phyloP scores from a whole-genome alignment of 306 rosid species.

The Ochetophila trinervis region DNA sequence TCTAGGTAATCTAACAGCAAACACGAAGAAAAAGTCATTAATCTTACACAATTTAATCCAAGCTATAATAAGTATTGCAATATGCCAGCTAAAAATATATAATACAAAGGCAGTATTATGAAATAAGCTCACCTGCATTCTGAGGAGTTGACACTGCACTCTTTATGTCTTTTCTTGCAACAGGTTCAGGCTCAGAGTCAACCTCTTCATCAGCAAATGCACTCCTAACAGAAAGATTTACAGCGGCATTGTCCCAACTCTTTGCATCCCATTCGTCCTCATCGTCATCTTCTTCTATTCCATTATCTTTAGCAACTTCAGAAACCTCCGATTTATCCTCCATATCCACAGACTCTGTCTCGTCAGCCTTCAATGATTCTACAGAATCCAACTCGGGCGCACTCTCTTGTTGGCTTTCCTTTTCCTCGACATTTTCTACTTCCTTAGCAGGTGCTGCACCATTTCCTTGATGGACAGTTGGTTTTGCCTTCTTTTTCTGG shows the following conservation, averaged over 20 bases:
- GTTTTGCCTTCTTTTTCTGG: constrained; percentile 69
- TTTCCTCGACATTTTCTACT: constrained; percentile 49
- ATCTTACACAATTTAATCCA: not conserved
- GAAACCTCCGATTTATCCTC: constrained; percentile 56
- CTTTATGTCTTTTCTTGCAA: constrained; percentile 44
- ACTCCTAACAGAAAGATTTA: constrained; percentile 52
- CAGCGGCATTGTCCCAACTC: constrained; percentile 86
- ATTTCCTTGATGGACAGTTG: constrained; percentile 47
- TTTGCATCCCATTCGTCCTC: constrained; percentile 96
- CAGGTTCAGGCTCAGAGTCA: constrained; percentile 58
- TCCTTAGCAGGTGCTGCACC: constrained; percentile 47
- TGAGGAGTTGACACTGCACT: constrained; percentile 30
- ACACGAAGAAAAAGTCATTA: not conserved
- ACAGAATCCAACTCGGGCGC: constrained; percentile 31
- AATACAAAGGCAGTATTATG: not conserved
- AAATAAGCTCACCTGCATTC: constrained; percentile 39
- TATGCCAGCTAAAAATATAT: constrained; percentile 3
- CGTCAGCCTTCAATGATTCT: constrained; percentile 64
- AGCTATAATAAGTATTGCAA: not conserved
- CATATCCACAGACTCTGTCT: constrained; percentile 35
- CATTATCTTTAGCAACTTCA: constrained; percentile 57
- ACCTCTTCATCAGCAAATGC: constrained; percentile 93
- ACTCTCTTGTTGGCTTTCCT: constrained; percentile 42
- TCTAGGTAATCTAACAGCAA: too few relatives aligned
- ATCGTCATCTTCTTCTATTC: constrained; percentile 52